These are phyloP conservation scores for Pseudonitzschia multistriata DNA, from an alignment of 108 stramenopile genomes.

Conservation along the genomic window DNA sequence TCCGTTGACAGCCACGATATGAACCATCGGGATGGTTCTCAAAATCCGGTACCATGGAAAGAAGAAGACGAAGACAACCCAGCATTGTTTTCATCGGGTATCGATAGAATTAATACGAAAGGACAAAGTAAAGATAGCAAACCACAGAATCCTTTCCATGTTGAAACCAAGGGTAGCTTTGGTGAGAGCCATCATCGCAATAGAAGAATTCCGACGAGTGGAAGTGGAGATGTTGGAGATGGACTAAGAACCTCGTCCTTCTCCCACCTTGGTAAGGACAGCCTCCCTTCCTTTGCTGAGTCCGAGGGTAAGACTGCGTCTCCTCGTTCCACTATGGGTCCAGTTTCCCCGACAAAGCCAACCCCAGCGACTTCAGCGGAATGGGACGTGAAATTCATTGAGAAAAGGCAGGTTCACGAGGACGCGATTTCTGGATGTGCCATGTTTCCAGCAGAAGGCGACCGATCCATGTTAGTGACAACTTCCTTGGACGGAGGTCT, in stretches of 20 bases:
- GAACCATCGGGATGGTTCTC: not conserved
- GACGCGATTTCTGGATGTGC: slow-evolving; percentile 59
- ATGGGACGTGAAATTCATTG: slow-evolving; percentile 60
- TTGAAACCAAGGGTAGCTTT: not conserved
- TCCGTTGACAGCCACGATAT: slow-evolving; percentile 11
- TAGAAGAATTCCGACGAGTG: slow-evolving; percentile 29
- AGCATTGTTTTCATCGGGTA: not conserved
- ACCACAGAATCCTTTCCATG: slow-evolving; percentile 15
- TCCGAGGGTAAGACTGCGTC: slow-evolving; percentile 11
- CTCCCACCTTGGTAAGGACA: slow-evolving; percentile 26
- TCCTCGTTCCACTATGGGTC: slow-evolving; percentile 18
- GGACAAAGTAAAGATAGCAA: not conserved
- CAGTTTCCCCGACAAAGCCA: slow-evolving; percentile 15
- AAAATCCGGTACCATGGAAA: not conserved
- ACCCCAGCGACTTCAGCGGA: slow-evolving; percentile 27
- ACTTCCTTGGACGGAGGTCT: slow-evolving; percentile 62
- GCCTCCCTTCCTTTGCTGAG: slow-evolving; percentile 12
- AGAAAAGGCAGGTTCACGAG: slow-evolving; percentile 43
- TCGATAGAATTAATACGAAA: not conserved
- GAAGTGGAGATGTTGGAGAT: slow-evolving; percentile 30
- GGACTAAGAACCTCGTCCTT: slow-evolving; percentile 21
- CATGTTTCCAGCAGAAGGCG: slow-evolving; percentile 25
- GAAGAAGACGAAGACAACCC: not conserved
- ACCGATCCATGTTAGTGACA: slow-evolving; percentile 41
- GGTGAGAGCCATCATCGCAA: slow-evolving; percentile 1